Percentiles rank a stretch among this genome's conserved stretches.
These are phyloP conservation scores for Citrus sp. DNA, from an alignment of 345 rosid species.

Conservation along the genomic window DNA sequence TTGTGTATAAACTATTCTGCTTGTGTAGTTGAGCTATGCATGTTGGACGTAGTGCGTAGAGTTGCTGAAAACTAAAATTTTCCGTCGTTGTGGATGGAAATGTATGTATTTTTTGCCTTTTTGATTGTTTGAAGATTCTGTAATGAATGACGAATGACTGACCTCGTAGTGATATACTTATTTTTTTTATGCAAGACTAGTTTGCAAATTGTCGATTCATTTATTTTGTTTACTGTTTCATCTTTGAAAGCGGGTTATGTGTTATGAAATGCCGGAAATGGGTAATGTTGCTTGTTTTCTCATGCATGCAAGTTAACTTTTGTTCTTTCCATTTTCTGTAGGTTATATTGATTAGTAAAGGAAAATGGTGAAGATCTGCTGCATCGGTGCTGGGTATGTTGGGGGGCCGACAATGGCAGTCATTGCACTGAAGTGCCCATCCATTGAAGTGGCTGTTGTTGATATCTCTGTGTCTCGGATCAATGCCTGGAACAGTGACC, in stretches of 20 bases:
- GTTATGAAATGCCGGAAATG: not conserved
- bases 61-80: not conserved
- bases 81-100: too few relatives aligned
- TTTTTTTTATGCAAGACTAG: not conserved
- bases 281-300: not conserved
- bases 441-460: constrained; percentile 83
- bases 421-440: constrained; percentile 88
- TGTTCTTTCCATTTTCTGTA: not conserved
- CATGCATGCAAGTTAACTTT: not conserved
- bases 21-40: not conserved
- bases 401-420: constrained; percentile 98
- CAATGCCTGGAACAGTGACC: constrained; percentile 84
- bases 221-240: not conserved
- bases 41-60: too few relatives aligned
- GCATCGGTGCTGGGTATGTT: constrained; percentile 97
- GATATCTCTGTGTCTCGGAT: constrained; percentile 80
- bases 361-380: constrained; percentile 94
- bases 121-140: not conserved
- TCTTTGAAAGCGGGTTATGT: not conserved
- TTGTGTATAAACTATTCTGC: not conserved
- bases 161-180: not conserved
- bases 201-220: not conserved
- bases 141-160: not conserved
- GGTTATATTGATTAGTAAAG: constrained; percentile 16
- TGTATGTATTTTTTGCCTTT: not conserved